Base-by-base conservation (phyloP, 192 early-diverging fungal species). In the Coemansia sp. region DNA sequence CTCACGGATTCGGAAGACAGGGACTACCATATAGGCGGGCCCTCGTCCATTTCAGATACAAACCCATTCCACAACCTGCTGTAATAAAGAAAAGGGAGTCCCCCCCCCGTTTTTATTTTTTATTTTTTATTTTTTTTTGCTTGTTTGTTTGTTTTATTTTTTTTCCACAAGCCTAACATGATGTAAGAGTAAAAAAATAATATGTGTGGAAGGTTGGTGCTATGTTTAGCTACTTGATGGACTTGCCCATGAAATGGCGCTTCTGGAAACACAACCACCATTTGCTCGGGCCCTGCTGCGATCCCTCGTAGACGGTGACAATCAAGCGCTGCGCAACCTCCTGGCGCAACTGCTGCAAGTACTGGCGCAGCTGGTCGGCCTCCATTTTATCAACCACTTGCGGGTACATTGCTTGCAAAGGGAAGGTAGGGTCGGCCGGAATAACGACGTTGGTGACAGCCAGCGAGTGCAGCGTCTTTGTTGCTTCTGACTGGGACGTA, bases 181-280 rank as follows among this genome's bases (percentile, higher is more conserved):
- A 52, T 25, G 23, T 0, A 45, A 45, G 42, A 40, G 9, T n/a
- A 4, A 29, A 42, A 59, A 59, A 4, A 60, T 15, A 43, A 22
- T 34, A 60, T 23, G 29, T 2, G 17, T 52, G n/a, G n/a, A n/a
- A n/a, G n/a, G n/a, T n/a, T n/a, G n/a, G n/a, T n/a, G n/a, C n/a
- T n/a, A n/a, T n/a, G n/a, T n/a, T n/a, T n/a, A n/a, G n/a, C n/a
- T n/a, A 81, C 65, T 85, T 85, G 64, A 93, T 82, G 32, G 85
- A 76, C 83, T 95, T 87, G 71, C 89, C 89, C 96, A 99, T 99
- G 72, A 99, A 99, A 84, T 97, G 95, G 69, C 95, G 87, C 88
- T 97, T 99, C 71, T 93, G 89, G 86, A 99, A 99, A 73, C 92
- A 90, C 87, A 99, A 85, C 97, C 97, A 99, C 96, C 96, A 99